phyloP scores from a whole-genome alignment of 1,284 basidiomycete species.

The Termitomyces sp. region DNA sequence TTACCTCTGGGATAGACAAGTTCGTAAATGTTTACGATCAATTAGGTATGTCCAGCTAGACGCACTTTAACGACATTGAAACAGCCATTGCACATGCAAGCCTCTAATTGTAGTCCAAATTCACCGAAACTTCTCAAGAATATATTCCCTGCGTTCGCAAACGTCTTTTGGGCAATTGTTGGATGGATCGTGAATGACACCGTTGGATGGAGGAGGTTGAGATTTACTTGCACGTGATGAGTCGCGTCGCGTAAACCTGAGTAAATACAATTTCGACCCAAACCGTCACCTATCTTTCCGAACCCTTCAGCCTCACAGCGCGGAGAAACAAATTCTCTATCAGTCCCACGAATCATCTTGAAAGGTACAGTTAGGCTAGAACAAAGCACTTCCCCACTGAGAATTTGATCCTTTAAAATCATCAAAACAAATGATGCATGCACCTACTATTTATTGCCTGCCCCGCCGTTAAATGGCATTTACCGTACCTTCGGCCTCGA shows the following conservation, averaged over 20 bases:
- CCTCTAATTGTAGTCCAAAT: slow-evolving; percentile 4
- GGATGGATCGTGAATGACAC: slow-evolving; percentile 24
- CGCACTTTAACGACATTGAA: slow-evolving; percentile 18
- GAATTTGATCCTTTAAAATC: too few species aligned
- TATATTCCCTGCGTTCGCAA: slow-evolving; percentile 13
- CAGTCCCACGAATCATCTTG: background rate
- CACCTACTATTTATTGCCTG: too few species aligned
- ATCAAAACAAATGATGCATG: too few species aligned
- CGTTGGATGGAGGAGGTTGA: slow-evolving; percentile 21
- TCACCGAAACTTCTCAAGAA: slow-evolving; percentile 2
- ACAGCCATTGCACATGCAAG: slow-evolving; percentile 14
- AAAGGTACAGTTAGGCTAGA: too few species aligned
- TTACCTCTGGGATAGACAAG: slow-evolving; percentile 23
- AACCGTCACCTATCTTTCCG: background rate
- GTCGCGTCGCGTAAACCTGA: slow-evolving; percentile 12
- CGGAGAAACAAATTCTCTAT: background rate
- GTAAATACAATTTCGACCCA: background rate
- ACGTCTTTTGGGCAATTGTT: slow-evolving; percentile 12
- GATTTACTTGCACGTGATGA: slow-evolving; percentile 15
- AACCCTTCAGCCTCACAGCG: background rate
- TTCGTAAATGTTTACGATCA: slow-evolving; percentile 7
- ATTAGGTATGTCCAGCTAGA: slow-evolving; percentile 5
- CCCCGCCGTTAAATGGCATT: too few species aligned
- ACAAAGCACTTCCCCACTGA: too few species aligned
- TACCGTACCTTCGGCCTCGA: slow-evolving; percentile 34